These are phyloP conservation scores for Canna indica DNA, from an alignment of 176 grass and related monocot species.

Conservation along the genomic window DNA sequence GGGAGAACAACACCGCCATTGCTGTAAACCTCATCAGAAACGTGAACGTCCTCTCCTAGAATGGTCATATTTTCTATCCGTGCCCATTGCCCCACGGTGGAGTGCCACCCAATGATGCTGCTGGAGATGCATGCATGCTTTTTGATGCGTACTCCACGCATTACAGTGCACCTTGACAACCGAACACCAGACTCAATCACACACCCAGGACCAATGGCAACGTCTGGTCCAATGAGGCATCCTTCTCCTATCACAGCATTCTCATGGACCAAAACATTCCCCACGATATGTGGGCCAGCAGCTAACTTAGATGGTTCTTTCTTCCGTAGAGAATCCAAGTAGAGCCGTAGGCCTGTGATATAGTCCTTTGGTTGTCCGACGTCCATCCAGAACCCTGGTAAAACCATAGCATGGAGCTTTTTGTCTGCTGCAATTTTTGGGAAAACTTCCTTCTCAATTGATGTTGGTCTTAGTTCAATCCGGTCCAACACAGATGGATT, in stretches of 20 bases:
- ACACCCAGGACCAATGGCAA: background rate
- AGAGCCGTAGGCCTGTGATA: background rate
- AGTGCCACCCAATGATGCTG: slow-evolving; percentile 4
- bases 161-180: background rate
- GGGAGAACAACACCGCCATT: slow-evolving; percentile 4
- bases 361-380: background rate
- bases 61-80: background rate
- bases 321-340: slow-evolving; percentile 4
- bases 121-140: slow-evolving; percentile 1
- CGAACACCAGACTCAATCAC: background rate
- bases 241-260: slow-evolving; percentile 1
- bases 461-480: background rate
- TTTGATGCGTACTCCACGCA: background rate
- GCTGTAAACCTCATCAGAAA: slow-evolving; percentile 1
- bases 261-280: slow-evolving; percentile 2
- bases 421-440: background rate
- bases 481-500: background rate
- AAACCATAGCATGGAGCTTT: slow-evolving; percentile 1
- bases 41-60: background rate
- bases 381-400: slow-evolving; percentile 3
- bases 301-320: background rate
- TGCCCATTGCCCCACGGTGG: background rate
- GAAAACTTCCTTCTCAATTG: slow-evolving; percentile 1
- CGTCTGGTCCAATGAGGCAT: slow-evolving; percentile 2
- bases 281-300: background rate